phyloP scores from a whole-genome alignment of 768 basidiomycete genomes.

The Lentinula boryana region DNA sequence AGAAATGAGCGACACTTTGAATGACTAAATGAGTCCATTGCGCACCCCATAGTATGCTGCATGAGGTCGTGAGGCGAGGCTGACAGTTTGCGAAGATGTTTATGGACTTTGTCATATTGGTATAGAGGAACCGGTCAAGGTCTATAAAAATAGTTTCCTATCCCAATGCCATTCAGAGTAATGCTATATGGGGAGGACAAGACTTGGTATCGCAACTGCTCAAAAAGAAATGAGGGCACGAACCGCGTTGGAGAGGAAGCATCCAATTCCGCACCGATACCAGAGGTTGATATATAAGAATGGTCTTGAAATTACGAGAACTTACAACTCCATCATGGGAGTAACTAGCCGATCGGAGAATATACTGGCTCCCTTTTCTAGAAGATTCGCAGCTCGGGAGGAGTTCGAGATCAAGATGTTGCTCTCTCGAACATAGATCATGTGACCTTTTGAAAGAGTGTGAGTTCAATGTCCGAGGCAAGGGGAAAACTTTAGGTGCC shows the following conservation, averaged over 20 bases:
- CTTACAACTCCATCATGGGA: conserved; percentile 2
- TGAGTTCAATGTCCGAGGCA: background rate
- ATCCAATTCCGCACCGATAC: background rate
- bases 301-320: too few relatives aligned
- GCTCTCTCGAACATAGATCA: background rate
- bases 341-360: conserved; percentile 21
- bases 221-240: background rate
- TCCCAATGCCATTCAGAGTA: background rate
- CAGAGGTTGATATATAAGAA: background rate
- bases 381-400: conserved; percentile 22
- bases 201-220: background rate
- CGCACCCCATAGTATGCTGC: background rate
- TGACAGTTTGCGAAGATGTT: background rate
- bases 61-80: background rate
- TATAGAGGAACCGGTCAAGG: too few relatives aligned
- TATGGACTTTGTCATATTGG: background rate
- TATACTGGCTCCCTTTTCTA: conserved; percentile 28
- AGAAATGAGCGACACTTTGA: background rate
- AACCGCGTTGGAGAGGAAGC: background rate
- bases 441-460: background rate
- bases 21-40: too few relatives aligned
- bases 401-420: conserved; percentile 27
- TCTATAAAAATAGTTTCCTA: background rate
- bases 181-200: background rate
- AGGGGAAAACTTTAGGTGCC: background rate